Conservation (phyloP, 345 rosid species). For the Nasturtium officinale region DNA sequence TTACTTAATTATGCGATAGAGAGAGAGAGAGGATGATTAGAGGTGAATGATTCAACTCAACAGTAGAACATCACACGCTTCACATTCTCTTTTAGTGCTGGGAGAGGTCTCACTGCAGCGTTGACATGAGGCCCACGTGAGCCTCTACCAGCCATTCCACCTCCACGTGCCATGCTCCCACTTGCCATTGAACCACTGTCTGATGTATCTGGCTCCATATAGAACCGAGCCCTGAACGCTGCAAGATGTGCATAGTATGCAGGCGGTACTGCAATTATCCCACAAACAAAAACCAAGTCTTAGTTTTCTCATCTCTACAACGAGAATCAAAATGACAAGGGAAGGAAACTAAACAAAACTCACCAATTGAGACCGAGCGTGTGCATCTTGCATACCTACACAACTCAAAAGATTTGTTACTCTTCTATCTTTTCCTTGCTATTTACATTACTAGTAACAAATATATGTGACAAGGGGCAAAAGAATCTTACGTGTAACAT, state of each 20-base stretch:
- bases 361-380: constrained; percentile 93
- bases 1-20: neutral
- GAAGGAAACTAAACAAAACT: constrained; percentile 25
- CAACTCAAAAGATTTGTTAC: neutral
- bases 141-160: constrained; percentile 58
- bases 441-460: neutral
- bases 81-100: constrained; percentile 90
- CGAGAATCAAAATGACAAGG: neutral
- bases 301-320: neutral
- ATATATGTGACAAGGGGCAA: neutral
- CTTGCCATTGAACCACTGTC: constrained; percentile 96
- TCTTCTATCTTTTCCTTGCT: neutral
- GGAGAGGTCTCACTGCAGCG: constrained; percentile 87
- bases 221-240: constrained; percentile 95
- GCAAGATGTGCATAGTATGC: constrained; percentile 98
- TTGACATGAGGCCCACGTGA: constrained; percentile 62
- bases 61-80: constrained; percentile 98
- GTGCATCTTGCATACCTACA: constrained; percentile 96
- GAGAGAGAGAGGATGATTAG: neutral
- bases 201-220: constrained; percentile 97
- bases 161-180: constrained; percentile 64
- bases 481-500: constrained; percentile 81
- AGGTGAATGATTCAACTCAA: constrained; percentile 34
- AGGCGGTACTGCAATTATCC: constrained; percentile 76
- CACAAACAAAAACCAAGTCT: neutral